Evolutionary conservation across 1,284 basidiomycete genomes (phyloP).

Genomic region (Cronartium ribicola): DNA sequence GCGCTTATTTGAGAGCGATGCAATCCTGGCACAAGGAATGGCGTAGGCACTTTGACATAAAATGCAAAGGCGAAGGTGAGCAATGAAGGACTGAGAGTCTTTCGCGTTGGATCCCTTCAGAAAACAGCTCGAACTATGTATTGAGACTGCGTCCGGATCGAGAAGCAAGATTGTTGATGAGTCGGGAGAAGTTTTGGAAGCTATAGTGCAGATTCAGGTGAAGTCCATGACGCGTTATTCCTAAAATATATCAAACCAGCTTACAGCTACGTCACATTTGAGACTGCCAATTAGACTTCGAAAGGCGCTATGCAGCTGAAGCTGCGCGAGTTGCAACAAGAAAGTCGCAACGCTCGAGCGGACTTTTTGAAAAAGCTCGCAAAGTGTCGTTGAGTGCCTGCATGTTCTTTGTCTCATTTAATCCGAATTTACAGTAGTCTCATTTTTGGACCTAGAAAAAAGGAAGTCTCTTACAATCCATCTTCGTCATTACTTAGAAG

Average conservation of each 20-base stretch:
- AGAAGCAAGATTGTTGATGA: not conserved
- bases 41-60: not conserved
- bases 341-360: not conserved
- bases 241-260: not conserved
- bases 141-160: not conserved
- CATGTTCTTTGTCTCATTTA: not conserved
- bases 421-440: not conserved
- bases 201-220: not conserved
- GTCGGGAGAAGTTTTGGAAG: not conserved
- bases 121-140: not conserved
- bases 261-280: not conserved
- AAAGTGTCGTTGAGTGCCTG: not conserved
- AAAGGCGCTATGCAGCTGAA: not conserved
- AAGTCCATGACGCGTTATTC: not conserved
- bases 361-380: not conserved
- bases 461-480: not conserved
- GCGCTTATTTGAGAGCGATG: not conserved
- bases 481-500: not conserved
- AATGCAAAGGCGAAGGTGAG: not conserved
- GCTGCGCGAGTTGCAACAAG: not conserved
- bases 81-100: not conserved
- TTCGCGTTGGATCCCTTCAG: not conserved
- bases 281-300: not conserved
- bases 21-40: not conserved
- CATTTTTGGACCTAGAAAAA: not conserved